Conservation (phyloP, 352 stramenopile genomes). For the Pythium folliculosum region DNA sequence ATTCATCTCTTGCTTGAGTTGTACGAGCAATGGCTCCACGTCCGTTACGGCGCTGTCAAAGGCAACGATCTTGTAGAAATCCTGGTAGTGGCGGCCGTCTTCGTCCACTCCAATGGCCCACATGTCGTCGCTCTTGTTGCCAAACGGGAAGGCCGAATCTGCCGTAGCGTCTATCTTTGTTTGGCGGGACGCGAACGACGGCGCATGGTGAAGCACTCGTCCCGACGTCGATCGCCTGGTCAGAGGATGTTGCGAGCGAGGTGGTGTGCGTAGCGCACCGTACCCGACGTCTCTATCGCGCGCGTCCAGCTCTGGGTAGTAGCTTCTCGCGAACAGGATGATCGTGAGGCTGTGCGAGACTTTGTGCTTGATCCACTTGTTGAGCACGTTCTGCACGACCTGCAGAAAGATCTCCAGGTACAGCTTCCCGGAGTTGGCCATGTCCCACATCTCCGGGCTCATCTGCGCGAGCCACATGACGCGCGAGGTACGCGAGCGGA, state of each 20-base stretch:
- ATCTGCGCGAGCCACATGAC: constrained; percentile 99
- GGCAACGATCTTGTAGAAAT: constrained; percentile 86
- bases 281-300: constrained; percentile 35
- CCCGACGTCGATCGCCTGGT: background rate
- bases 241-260: constrained; percentile 18
- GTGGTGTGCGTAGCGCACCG: constrained; percentile 25
- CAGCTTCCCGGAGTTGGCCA: constrained; percentile 85
- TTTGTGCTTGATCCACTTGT: constrained; percentile 91
- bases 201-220: constrained; percentile 10
- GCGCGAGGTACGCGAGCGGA: constrained; percentile 91
- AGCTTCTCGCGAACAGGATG: constrained; percentile 90
- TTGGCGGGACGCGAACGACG: constrained; percentile 6
- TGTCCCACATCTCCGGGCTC: constrained; percentile 94
- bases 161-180: constrained; percentile 21
- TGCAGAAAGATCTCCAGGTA: constrained; percentile 92
- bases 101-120: constrained; percentile 77
- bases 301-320: constrained; percentile 79
- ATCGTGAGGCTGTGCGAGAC: constrained; percentile 92
- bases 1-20: constrained; percentile 82
- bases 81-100: constrained; percentile 76
- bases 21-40: constrained; percentile 63
- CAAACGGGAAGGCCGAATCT: constrained; percentile 66
- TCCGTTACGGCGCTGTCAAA: constrained; percentile 77
- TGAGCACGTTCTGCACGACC: constrained; percentile 77
- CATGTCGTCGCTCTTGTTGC: constrained; percentile 47